These are phyloP conservation scores for Salvia splendens DNA, from an alignment of 257 asterid genomes.

Conservation along the genomic window DNA sequence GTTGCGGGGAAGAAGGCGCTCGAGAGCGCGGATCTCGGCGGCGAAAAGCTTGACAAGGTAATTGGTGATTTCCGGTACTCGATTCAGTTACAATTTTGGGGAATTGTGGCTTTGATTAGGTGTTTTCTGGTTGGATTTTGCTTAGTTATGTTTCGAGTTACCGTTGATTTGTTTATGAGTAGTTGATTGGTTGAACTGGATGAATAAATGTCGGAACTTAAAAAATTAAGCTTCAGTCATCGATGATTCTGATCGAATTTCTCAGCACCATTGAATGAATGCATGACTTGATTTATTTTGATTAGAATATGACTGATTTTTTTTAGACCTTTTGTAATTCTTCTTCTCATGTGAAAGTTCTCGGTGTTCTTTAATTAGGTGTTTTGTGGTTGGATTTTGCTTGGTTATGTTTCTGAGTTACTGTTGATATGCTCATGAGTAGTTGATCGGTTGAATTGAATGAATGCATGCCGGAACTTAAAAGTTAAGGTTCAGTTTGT, in stretches of 20 bases:
- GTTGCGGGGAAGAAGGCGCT: conserved; percentile 65
- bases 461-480: neutral
- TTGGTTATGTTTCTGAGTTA: conserved; percentile 14
- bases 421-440: neutral
- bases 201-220: neutral
- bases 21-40: conserved; percentile 56
- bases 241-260: neutral
- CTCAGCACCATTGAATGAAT: neutral
- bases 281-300: conserved; percentile 1
- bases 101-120: neutral
- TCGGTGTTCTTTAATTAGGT: neutral
- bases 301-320: neutral
- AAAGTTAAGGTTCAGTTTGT: neutral
- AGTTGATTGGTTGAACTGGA: conserved; percentile 5
- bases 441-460: conserved; percentile 1
- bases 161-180: neutral
- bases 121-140: neutral
- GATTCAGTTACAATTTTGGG: conserved; percentile 11
- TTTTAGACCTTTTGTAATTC: too few relatives aligned
- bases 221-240: neutral
- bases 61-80: conserved; percentile 20
- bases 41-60: conserved; percentile 47
- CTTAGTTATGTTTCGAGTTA: conserved; percentile 17
- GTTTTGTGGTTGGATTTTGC: neutral
- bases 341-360: too few relatives aligned